Evolutionary conservation across 2,329 filamentous ascomycete species (phyloP), one percentile per base, ranked within the genome.

Genomic region (Ilyonectria destructans): DNA sequence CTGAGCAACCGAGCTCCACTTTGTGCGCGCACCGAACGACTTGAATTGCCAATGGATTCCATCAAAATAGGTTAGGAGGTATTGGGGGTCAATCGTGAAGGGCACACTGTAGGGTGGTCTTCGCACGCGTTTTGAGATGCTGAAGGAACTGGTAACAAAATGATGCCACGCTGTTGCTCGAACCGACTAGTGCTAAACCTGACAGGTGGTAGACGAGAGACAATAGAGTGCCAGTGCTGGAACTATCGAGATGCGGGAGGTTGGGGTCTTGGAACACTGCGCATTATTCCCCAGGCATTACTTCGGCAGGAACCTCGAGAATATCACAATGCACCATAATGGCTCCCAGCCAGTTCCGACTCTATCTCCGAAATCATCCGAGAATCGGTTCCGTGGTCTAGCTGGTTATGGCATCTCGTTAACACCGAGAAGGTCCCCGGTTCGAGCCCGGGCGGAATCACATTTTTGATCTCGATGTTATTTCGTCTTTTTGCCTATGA

Each of bases 311-410:
- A 26, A 26, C 26, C 5, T 26, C 4, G 12, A 15, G 10, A 12
- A 10, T 9, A 19, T 46, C 13, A 31, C 4, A 49, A 19, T n/a
- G 40, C 19, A 15, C 2, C 23, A 13, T 19, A 12, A 3, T 40
- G 1, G 2, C 45, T 19, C n/a, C 35, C 31, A n/a, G 6, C 17
- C 10, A 1, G 2, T 3, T 10, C 21, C 5, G 13, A 26, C 6
- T 2, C 10, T 29, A 59, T 17, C 49, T 51, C 43, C 45, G 21
- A 23, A 51, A 40, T 62, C 3, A 48, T 56, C 31, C 59, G 45
- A 56, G 49, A 13, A 49, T 17, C 13, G 21, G 23, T 74, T 73
- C 58, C 67, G 70, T 74, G 72, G 72, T 69, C 64, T 74, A 74
- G 72, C 63, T 33, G 31, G 31, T 33, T 33, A 33, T 33, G 31